Evolutionary conservation across 768 basidiomycete genomes (phyloP).

Genomic region (Mycena sanguinolenta): DNA sequence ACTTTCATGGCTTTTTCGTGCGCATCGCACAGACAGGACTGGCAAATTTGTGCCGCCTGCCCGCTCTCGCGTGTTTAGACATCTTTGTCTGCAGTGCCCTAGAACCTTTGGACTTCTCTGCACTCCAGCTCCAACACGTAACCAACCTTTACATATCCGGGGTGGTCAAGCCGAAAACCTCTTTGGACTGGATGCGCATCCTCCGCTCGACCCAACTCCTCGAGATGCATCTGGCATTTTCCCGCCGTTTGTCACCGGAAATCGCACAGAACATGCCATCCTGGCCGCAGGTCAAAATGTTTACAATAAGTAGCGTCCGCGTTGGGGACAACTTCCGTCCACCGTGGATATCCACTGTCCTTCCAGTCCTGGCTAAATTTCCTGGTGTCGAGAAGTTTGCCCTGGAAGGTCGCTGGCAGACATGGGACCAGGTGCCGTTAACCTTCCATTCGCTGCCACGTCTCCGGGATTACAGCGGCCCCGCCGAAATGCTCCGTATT

Average conservation of each 20-base stretch:
- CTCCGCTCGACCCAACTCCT: background rate
- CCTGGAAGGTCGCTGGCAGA: background rate
- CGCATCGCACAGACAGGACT: background rate
- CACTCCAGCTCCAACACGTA: background rate
- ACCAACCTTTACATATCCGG: background rate
- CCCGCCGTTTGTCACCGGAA: background rate
- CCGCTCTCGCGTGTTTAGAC: background rate
- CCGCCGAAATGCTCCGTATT: too few species aligned
- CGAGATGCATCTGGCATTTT: background rate
- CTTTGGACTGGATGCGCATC: background rate
- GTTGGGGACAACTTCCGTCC: background rate
- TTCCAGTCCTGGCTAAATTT: background rate
- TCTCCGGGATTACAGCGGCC: too few species aligned
- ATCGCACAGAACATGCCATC: background rate
- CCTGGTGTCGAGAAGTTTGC: background rate
- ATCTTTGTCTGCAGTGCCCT: background rate
- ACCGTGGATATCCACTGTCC: background rate
- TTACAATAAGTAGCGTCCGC: background rate
- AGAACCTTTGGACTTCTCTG: background rate
- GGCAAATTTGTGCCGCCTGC: background rate
- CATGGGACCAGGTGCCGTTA: too few species aligned
- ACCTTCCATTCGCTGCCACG: too few species aligned
- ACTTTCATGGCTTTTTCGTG: background rate
- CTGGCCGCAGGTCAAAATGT: background rate
- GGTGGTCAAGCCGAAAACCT: background rate